Conservation (phyloP, 2,329 filamentous ascomycete genomes). For the Diaporthe sp. region DNA sequence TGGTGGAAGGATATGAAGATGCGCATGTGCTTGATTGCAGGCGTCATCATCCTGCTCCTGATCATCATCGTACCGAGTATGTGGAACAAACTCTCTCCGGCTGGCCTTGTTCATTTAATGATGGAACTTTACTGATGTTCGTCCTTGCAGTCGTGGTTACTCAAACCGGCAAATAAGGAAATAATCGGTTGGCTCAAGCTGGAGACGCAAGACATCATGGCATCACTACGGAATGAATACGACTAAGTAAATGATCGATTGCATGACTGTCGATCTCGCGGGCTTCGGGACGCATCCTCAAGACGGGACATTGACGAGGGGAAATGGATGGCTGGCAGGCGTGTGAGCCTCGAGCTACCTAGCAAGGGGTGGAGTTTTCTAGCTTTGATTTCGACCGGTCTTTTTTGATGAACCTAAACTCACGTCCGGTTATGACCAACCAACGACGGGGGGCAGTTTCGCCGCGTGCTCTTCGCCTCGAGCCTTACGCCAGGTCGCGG, state of each 20-base stretch:
- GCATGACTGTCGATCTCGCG: conserved; percentile 20
- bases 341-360: conserved; percentile 26
- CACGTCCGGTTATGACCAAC: conserved; percentile 38
- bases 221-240: conserved; percentile 24
- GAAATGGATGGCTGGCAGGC: conserved; percentile 21
- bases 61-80: conserved; percentile 96
- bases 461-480: conserved; percentile 48
- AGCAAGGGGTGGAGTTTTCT: conserved; percentile 14
- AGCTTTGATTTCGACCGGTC: conserved; percentile 33
- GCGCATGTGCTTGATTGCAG: conserved; percentile 94
- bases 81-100: conserved; percentile 44
- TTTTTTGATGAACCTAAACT: conserved; percentile 28
- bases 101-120: not conserved
- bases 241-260: conserved; percentile 28
- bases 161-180: conserved; percentile 29
- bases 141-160: conserved; percentile 37
- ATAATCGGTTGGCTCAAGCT: not conserved
- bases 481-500: conserved; percentile 42
- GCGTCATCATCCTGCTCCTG: conserved; percentile 89
- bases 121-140: not conserved
- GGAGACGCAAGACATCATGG: conserved; percentile 11
- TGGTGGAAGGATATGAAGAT: conserved; percentile 99
- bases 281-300: conserved; percentile 19
- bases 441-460: conserved; percentile 43
- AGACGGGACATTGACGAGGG: not conserved